phyloP scores from a whole-genome alignment of 1,139 yeast species.

The Pichia sp. region DNA sequence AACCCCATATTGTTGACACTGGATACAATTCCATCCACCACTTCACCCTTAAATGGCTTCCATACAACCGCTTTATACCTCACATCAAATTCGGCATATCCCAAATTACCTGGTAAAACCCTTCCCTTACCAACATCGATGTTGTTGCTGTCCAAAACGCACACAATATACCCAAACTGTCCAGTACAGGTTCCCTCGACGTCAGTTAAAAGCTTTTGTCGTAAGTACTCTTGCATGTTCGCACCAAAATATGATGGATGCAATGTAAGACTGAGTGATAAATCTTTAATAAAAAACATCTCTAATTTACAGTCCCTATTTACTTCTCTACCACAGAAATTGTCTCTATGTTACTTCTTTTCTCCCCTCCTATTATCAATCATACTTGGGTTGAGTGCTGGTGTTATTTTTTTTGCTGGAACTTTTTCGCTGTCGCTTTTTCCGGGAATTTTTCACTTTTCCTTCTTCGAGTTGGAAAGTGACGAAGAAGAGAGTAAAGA shows the following conservation, averaged over 20 bases:
- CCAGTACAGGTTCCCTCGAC: constrained; percentile 99
- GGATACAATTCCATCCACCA: constrained; percentile 92
- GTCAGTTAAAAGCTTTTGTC: constrained; percentile 84
- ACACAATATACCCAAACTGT: constrained; percentile 93
- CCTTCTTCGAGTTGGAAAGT: too few species aligned
- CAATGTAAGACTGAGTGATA: constrained; percentile 81
- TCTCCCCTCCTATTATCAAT: neutral
- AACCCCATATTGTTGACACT: constrained; percentile 95
- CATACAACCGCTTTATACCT: constrained; percentile 95
- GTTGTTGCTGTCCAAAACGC: constrained; percentile 90
- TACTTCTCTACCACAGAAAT: neutral
- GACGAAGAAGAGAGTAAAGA: too few species aligned
- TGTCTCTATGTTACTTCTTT: neutral
- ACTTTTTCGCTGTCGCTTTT: too few species aligned
- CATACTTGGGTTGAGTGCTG: neutral
- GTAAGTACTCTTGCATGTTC: constrained; percentile 88
- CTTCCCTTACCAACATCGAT: constrained; percentile 94
- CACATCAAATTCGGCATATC: constrained; percentile 95
- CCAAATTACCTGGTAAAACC: constrained; percentile 74
- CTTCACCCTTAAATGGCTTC: constrained; percentile 98
- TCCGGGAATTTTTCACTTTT: too few species aligned
- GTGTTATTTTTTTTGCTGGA: neutral
- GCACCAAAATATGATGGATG: constrained; percentile 99
- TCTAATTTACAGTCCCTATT: neutral
- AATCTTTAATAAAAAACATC: constrained; percentile 55